Percentiles rank a stretch among this genome's conserved stretches.
These are phyloP conservation scores for Scheffersomyces stambukii DNA, from an alignment of 1,139 yeast genomes.

Conservation along the genomic window DNA sequence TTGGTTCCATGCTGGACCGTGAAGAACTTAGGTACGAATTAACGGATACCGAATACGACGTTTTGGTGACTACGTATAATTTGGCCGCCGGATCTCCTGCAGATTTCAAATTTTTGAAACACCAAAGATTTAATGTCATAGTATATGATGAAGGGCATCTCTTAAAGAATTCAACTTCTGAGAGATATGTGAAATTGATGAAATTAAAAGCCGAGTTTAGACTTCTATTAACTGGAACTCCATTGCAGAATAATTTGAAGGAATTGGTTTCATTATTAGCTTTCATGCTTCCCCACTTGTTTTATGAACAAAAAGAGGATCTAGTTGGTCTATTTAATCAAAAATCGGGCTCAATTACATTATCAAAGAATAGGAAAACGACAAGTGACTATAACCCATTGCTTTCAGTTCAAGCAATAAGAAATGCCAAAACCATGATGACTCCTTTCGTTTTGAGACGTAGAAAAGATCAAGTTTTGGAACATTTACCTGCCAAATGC, in stretches of 20 bases:
- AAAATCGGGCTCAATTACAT: constrained; percentile 52
- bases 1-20: constrained; percentile 83
- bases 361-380: constrained; percentile 19
- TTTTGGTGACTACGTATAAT: constrained; percentile 89
- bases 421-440: constrained; percentile 96
- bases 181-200: constrained; percentile 84
- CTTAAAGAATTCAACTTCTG: constrained; percentile 85
- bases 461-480: constrained; percentile 84
- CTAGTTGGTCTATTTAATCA: constrained; percentile 79
- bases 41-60: constrained; percentile 68
- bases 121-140: constrained; percentile 75
- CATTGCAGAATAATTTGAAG: constrained; percentile 85
- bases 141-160: constrained; percentile 98
- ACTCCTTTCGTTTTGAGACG: constrained; percentile 93
- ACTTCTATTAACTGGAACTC: constrained; percentile 89
- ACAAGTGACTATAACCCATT: constrained; percentile 64
- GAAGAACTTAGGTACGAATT: constrained; percentile 75
- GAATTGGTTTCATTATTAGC: constrained; percentile 88
- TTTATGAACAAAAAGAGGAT: constrained; percentile 79
- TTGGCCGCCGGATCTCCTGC: constrained; percentile 83
- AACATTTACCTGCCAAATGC: constrained; percentile 77
- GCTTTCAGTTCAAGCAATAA: constrained; percentile 84
- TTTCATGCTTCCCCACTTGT: constrained; percentile 82
- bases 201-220: constrained; percentile 76
- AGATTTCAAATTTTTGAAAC: constrained; percentile 75